Evolutionary conservation across 176 grass and related monocot species (phyloP).

Genomic region (Leersia perrieri): DNA sequence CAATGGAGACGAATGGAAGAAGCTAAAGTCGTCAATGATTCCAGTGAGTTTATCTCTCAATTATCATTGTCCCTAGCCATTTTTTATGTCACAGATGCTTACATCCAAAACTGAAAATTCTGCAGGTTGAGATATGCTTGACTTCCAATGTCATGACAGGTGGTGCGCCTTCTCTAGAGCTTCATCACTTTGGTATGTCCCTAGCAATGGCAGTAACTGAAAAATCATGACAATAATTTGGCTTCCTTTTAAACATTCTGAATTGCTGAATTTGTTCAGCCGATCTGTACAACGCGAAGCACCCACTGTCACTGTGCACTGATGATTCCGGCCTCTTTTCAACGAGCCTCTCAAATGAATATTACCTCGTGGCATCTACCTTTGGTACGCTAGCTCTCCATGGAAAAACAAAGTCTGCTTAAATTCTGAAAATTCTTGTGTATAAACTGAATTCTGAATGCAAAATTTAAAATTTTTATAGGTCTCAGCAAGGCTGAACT

Average conservation of each 20-base stretch:
- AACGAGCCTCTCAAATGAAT: constrained; percentile 82
- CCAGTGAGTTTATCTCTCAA: constrained; percentile 40
- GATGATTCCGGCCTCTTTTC: constrained; percentile 86
- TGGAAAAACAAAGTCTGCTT: background rate
- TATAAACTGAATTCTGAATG: background rate
- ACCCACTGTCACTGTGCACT: constrained; percentile 79
- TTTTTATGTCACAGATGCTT: constrained; percentile 1
- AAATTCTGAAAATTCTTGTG: background rate
- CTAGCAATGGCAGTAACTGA: background rate
- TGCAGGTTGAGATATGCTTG: constrained; percentile 92
- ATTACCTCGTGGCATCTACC: constrained; percentile 52
- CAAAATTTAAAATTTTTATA: background rate
- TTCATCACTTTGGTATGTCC: constrained; percentile 80
- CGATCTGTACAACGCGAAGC: constrained; percentile 72
- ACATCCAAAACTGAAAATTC: constrained; percentile 27
- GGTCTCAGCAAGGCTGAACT: constrained; percentile 72
- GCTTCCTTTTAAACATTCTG: background rate
- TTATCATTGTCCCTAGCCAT: background rate
- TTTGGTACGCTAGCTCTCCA: constrained; percentile 51
- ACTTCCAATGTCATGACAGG: constrained; percentile 94
- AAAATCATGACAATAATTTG: background rate
- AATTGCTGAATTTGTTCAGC: constrained; percentile 41
- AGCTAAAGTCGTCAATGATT: constrained; percentile 61
- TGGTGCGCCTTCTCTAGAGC: constrained; percentile 57
- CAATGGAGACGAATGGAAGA: constrained; percentile 66